Percentiles rank a stretch among this genome's conserved stretches.
phyloP scores from a whole-genome alignment of 1,284 basidiomycete genomes.

The Paramarasmius palmivorus region DNA sequence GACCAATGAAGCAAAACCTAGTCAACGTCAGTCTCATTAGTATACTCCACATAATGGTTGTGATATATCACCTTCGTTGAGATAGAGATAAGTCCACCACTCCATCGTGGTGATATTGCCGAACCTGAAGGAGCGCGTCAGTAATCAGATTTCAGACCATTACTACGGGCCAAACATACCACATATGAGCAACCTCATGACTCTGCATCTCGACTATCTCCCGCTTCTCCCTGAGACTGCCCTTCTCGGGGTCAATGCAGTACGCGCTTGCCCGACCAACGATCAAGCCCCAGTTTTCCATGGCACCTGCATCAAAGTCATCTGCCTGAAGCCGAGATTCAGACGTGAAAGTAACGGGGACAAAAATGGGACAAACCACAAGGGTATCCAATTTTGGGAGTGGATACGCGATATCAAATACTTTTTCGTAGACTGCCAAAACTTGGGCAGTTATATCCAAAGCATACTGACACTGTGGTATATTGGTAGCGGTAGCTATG shows the following conservation, averaged over 20 bases:
- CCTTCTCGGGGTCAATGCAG: constrained; percentile 79
- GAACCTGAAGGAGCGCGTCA: constrained; percentile 52
- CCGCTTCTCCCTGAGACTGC: constrained; percentile 79
- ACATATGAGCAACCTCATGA: constrained; percentile 86
- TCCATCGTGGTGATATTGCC: constrained; percentile 92
- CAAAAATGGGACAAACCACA: constrained; percentile 45
- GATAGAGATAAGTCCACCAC: constrained; percentile 92
- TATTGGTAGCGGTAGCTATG: constrained; percentile 79
- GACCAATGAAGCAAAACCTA: constrained; percentile 86
- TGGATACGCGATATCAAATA: constrained; percentile 90
- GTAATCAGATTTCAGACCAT: constrained; percentile 2
- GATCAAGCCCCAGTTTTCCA: constrained; percentile 97
- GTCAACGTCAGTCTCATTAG: constrained; percentile 17
- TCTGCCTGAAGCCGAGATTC: constrained; percentile 7
- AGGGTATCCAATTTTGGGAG: constrained; percentile 93
- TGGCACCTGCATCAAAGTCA: constrained; percentile 58
- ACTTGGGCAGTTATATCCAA: constrained; percentile 89
- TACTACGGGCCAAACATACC: constrained; percentile 48
- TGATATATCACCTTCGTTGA: constrained; percentile 68
- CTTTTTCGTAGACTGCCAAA: constrained; percentile 90
- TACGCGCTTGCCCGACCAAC: constrained; percentile 87
- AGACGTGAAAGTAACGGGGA: neutral
- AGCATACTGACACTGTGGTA: constrained; percentile 80
- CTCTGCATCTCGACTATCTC: constrained; percentile 77
- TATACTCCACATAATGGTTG: constrained; percentile 1